Base-by-base conservation (phyloP, 805 yeast genomes). In the Wickerhamiella kurtzmanii region DNA sequence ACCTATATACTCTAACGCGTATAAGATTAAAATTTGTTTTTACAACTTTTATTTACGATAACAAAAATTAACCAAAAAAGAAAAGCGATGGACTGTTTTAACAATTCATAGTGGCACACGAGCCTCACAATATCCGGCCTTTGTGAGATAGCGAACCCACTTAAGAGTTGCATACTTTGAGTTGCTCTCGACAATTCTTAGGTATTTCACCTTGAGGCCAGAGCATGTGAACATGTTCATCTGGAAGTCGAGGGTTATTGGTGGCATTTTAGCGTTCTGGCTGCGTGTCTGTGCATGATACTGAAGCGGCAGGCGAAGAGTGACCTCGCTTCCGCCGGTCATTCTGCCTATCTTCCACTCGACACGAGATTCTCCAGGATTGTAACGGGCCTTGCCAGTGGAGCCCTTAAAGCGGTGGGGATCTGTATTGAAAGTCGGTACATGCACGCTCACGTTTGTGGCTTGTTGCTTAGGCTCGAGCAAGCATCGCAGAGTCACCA, bases 111-210 rank as follows among this genome's bases (percentile, higher is more conserved):
- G 40, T n/a, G 15, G 21, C 52, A 78, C 78, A 47, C 96, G 69
- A 8, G 85, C 71, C 51, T 88, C 96, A 56, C 84, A 87, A 4
- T 82, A 74, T 0, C 95, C 95, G 0, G 89, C 78, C 50, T 72
- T 75, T 1, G 89, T 72, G 15, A 74, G 60, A 60, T 89, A 89
- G 55, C 83, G 76, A 32, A 88, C 94, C 94, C 94, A 86, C 60
- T 88, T 89, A 19, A 83, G 77, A 0, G 94, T 78, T 22, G 73
- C 67, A 64, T 85, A 84, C 46, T 75, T 75, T 56, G 64, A 56
- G 61, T 72, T 65, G 9, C 9, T 25, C 66, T 88, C 72, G 50
- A 60, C 67, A 3, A 89, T 80, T 58, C 76, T 77, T 54, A 88
- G 68, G 60, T 75, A 82, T 50, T 81, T 73, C 36, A 88, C 89